A percentile compares a stretch with the other conserved stretches of the same genome.
phyloP scores from a whole-genome alignment of 805 yeast genomes.

The Cyberlindnera nakhonratchasimensis region DNA sequence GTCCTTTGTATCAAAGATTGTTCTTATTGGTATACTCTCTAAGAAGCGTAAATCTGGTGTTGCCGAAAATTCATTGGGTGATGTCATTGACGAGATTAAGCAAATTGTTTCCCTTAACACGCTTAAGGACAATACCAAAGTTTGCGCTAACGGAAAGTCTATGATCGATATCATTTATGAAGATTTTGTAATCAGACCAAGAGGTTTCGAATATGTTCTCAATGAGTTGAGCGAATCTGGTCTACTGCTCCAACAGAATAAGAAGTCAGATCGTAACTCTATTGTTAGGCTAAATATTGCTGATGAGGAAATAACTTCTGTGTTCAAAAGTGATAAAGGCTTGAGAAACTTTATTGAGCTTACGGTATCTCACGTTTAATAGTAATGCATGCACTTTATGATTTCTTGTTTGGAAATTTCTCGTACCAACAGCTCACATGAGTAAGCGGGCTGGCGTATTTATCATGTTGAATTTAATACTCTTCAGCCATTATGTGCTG shows the following conservation, averaged over 20 bases:
- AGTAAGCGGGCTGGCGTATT: too few species aligned
- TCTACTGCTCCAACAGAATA: constrained; percentile 57
- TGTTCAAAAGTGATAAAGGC: constrained; percentile 53
- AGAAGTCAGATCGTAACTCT: constrained; percentile 64
- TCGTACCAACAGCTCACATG: too few species aligned
- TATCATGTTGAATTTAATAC: not conserved
- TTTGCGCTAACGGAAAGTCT: constrained; percentile 31
- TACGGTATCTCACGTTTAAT: not conserved
- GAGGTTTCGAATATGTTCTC: constrained; percentile 57
- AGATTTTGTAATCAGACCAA: constrained; percentile 44
- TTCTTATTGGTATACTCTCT: constrained; percentile 65
- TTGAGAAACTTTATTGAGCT: constrained; percentile 27
- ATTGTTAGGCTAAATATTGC: constrained; percentile 64
- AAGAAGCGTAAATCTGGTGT: constrained; percentile 63
- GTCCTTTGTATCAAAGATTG: constrained; percentile 66
- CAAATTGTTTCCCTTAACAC: constrained; percentile 44
- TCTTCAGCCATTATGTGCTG: not conserved
- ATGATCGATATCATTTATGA: constrained; percentile 34
- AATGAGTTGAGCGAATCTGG: constrained; percentile 79
- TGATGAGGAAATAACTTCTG: constrained; percentile 62
- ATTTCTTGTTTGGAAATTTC: not conserved
- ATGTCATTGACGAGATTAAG: constrained; percentile 72
- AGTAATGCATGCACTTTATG: not conserved
- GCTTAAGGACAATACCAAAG: constrained; percentile 25
- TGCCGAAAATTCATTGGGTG: constrained; percentile 72